Conservation (phyloP, 257 asterid genomes). For the Capsicum pubescens region DNA sequence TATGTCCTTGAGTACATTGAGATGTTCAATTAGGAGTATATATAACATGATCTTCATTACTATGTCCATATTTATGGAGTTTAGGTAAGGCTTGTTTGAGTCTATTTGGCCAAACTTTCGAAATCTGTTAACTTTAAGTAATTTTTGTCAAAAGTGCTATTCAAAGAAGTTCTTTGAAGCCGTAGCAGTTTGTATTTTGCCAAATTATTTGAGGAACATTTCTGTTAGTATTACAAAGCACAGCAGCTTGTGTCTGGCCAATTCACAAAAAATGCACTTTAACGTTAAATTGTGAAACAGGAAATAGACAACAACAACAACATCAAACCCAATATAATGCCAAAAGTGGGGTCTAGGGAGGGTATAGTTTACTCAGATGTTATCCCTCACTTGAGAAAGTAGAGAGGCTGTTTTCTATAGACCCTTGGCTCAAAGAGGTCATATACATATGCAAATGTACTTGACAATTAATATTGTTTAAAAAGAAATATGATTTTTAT, state of each 20-base stretch:
- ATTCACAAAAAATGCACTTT: too few species aligned
- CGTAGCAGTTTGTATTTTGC: background rate
- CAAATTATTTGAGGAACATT: background rate
- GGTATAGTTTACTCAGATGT: too few species aligned
- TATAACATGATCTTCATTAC: background rate
- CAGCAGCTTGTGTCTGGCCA: background rate
- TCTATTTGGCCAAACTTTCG: background rate
- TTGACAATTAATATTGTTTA: background rate
- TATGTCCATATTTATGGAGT: background rate
- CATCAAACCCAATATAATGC: too few species aligned
- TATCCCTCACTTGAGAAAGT: too few species aligned
- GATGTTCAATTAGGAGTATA: background rate
- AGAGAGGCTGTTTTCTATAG: too few species aligned
- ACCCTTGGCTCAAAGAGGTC: too few species aligned
- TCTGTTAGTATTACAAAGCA: background rate
- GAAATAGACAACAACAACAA: too few species aligned
- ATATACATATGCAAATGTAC: background rate
- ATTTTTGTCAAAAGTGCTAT: background rate
- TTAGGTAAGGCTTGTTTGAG: background rate
- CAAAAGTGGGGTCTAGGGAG: too few species aligned
- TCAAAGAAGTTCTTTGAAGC: background rate
- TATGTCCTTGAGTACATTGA: background rate
- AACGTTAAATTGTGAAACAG: too few species aligned
- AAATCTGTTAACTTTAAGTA: background rate
- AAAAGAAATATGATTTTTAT: background rate